Conservation (phyloP, 164 flowering plant species). For the Berberis thunbergii region DNA sequence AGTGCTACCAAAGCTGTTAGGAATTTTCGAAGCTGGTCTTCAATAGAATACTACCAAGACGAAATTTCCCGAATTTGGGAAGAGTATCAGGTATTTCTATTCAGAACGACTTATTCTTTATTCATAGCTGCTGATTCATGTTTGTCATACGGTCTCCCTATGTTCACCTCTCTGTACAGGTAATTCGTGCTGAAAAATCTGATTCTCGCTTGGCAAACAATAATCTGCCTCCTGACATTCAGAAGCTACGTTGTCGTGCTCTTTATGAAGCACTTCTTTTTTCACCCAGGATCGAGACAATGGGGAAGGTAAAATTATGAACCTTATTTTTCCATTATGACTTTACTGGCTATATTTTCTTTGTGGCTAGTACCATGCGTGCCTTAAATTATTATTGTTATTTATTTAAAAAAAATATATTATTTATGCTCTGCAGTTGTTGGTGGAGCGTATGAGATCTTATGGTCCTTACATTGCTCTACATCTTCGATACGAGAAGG, state of each 20-base stretch:
- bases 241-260: conserved; percentile 90
- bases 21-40: conserved; percentile 92
- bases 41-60: conserved; percentile 68
- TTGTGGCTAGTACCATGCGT: no score
- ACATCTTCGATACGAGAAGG: conserved; percentile 92
- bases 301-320: conserved; percentile 68
- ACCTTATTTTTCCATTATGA: neutral
- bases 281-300: conserved; percentile 76
- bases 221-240: conserved; percentile 80
- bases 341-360: no score
- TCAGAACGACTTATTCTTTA: neutral
- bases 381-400: neutral
- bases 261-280: conserved; percentile 90
- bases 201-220: conserved; percentile 96
- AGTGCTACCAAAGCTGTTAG: conserved; percentile 53
- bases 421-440: conserved; percentile 30
- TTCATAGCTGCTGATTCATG: no score
- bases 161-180: conserved; percentile 24
- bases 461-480: conserved; percentile 84
- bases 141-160: no score
- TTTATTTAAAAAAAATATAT: neutral
- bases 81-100: conserved; percentile 56
- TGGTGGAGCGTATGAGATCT: conserved; percentile 91
- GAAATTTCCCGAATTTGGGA: conserved; percentile 84
- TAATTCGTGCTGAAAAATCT: conserved; percentile 93